Percentiles rank a stretch among this genome's conserved stretches.
phyloP scores from a whole-genome alignment of 2,329 filamentous ascomycete genomes.

The Furcasterigmium furcatum region DNA sequence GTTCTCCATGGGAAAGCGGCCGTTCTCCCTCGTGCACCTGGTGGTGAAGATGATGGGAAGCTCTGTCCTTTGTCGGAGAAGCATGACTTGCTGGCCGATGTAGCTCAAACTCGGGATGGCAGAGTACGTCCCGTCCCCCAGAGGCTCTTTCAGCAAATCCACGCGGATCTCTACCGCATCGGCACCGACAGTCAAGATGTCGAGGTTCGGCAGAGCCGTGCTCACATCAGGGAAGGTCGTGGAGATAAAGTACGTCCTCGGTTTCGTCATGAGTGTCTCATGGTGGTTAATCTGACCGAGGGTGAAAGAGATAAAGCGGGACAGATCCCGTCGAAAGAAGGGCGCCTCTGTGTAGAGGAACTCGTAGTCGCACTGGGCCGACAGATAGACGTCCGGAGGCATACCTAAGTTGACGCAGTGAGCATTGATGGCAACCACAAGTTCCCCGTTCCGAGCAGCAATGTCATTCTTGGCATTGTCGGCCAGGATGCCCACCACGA shows the following conservation, averaged over 20 bases:
- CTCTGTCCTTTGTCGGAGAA: conserved; percentile 78
- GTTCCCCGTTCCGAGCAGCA: conserved; percentile 50
- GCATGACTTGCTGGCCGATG: conserved; percentile 83
- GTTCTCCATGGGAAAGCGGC: conserved; percentile 80
- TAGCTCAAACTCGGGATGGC: conserved; percentile 76
- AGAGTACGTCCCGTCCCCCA: conserved; percentile 58
- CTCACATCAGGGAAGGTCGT: conserved; percentile 86
- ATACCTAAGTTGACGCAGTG: conserved; percentile 72
- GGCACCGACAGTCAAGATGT: conserved; percentile 82
- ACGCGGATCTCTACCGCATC: conserved; percentile 84
- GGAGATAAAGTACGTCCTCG: conserved; percentile 79
- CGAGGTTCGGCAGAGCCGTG: conserved; percentile 77
- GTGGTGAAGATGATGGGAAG: conserved; percentile 90
- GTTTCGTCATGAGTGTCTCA: conserved; percentile 72
- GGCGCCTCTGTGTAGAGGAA: conserved; percentile 75
- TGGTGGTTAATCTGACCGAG: conserved; percentile 78
- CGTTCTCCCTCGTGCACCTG: conserved; percentile 77
- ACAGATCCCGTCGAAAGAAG: conserved; percentile 71
- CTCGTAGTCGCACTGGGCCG: conserved; percentile 75
- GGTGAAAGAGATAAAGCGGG: conserved; percentile 75
- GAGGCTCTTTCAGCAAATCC: conserved; percentile 73
- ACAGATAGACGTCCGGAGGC: conserved; percentile 64
- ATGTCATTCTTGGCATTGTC: conserved; percentile 56
- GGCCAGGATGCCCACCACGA: conserved; percentile 65
- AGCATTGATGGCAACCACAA: conserved; percentile 69